Conservation (phyloP, 2,329 filamentous ascomycete species). For the Colletotrichum graminicola region DNA sequence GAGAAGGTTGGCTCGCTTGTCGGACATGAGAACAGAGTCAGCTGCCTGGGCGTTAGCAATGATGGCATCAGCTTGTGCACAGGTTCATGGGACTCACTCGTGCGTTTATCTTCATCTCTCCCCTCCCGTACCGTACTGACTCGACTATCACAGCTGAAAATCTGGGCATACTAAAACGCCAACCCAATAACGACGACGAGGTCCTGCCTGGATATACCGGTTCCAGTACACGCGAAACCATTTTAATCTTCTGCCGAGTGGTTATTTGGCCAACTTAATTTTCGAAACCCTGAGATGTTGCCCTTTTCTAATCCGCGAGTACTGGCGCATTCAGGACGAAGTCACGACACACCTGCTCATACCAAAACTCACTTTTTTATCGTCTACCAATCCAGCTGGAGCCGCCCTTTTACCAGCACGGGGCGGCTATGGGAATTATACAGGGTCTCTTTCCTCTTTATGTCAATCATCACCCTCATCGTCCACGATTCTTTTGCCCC, state of each 20-base stretch:
- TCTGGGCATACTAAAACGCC: conserved; percentile 80
- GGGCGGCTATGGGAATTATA: conserved; percentile 39
- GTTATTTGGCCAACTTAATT: conserved; percentile 43
- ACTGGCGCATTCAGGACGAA: conserved; percentile 43
- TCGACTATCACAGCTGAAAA: conserved; percentile 75
- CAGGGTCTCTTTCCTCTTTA: conserved; percentile 35
- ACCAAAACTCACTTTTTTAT: conserved; percentile 41
- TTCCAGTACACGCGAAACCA: conserved; percentile 43
- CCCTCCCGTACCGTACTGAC: conserved; percentile 57
- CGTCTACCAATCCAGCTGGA: conserved; percentile 38
- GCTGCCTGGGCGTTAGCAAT: conserved; percentile 98
- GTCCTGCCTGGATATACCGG: conserved; percentile 42
- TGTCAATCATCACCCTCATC: conserved; percentile 28
- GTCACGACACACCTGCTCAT: conserved; percentile 43
- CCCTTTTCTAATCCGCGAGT: conserved; percentile 43
- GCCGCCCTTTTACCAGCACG: conserved; percentile 33
- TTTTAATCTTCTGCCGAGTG: conserved; percentile 43
- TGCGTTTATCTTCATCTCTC: conserved; percentile 62
- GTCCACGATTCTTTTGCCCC: conserved; percentile 38
- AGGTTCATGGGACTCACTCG: conserved; percentile 98
- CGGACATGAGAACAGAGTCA: conserved; percentile 98
- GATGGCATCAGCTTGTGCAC: conserved; percentile 99
- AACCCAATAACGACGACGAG: conserved; percentile 31
- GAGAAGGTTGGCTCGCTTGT: conserved; percentile 97
- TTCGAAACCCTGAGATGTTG: conserved; percentile 40